Conservation (phyloP, 345 rosid genomes). For the Salix dunnii region DNA sequence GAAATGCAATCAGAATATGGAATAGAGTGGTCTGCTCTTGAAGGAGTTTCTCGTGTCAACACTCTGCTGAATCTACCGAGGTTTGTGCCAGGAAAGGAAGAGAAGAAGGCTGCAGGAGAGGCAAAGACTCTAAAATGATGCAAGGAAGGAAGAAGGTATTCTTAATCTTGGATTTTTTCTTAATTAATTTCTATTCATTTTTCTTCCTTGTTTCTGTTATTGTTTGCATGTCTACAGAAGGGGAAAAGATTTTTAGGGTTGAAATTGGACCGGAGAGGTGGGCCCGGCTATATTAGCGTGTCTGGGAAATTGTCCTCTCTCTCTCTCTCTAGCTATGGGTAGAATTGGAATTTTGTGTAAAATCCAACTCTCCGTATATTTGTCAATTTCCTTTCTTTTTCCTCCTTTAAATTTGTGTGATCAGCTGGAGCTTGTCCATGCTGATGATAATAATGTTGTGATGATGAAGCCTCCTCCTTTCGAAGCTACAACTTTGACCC, state of each 20-base stretch:
- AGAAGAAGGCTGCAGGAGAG: constrained; percentile 26
- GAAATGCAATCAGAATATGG: constrained; percentile 40
- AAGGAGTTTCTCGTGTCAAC: constrained; percentile 92
- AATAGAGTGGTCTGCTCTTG: constrained; percentile 81
- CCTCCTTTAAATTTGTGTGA: constrained; percentile 3
- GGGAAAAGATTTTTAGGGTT: constrained; percentile 26
- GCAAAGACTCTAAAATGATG: constrained; percentile 22
- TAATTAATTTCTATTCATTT: constrained; percentile 8
- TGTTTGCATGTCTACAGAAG: constrained; percentile 22
- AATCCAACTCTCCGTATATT: constrained; percentile 32
- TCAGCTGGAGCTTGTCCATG: constrained; percentile 10
- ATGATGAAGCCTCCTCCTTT: constrained; percentile 16
- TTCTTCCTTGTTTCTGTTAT: constrained; percentile 15
- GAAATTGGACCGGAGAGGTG: constrained; percentile 44
- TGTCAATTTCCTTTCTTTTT: background rate
- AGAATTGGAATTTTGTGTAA: constrained; percentile 43
- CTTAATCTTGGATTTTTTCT: constrained; percentile 14
- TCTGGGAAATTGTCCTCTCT: constrained; percentile 49
- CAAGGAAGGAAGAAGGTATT: background rate
- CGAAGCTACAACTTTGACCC: background rate
- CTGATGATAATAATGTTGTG: constrained; percentile 22
- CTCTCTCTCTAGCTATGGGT: constrained; percentile 38
- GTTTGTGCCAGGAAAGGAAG: constrained; percentile 63
- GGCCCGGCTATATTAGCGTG: constrained; percentile 64
- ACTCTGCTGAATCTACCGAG: constrained; percentile 76